Base-by-base conservation (phyloP, 306 rosid genomes). In the Medicago arabica region DNA sequence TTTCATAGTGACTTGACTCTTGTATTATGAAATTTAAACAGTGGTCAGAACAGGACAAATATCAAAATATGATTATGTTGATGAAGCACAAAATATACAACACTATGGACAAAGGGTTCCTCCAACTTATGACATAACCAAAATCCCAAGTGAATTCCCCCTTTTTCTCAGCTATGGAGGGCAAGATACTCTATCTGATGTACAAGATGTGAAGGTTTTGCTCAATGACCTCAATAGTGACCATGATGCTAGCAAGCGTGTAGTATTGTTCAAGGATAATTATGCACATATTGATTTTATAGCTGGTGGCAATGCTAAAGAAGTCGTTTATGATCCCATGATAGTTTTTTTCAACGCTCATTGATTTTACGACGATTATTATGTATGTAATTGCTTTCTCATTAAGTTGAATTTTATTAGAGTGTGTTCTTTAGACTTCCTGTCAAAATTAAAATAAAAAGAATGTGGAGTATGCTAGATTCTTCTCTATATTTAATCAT, bases 201-300 rank as follows among this genome's bases (percentile, higher is more conserved):
- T 46, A 46, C 16, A 46, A 46, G 51, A 46, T 46, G 51, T 46
- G 51, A 46, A 46, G n/a, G 15, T 46, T 46, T 46, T 46, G 51
- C 7, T 46, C 2, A 46, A 46, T 46, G 51, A 46, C 2, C 51
- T 46, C 51, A 5, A 46, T 46, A 46, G 13, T 46, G 51, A 4
- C 1, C 16, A 46, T 4, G 15, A 46, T 46, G n/a, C 31, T 39
- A 77, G 78, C 55, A 91, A 86, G 72, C 85, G 89, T 25, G 86
- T 77, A 1, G 80, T 74, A 15, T 77, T 69, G 60, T 86, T 58
- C 47, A 23, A 12, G 11, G 74, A 82, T 71, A 84, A 86, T 8
- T 89, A 91, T 83, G 95, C 89, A 75, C 97, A 91, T 80, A 6
- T 69, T 54, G 97, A 89, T 85, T 91, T 78, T 77, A 70, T 89